phyloP scores from a whole-genome alignment of 2,329 filamentous ascomycete species.

The Catunica adiposa region DNA sequence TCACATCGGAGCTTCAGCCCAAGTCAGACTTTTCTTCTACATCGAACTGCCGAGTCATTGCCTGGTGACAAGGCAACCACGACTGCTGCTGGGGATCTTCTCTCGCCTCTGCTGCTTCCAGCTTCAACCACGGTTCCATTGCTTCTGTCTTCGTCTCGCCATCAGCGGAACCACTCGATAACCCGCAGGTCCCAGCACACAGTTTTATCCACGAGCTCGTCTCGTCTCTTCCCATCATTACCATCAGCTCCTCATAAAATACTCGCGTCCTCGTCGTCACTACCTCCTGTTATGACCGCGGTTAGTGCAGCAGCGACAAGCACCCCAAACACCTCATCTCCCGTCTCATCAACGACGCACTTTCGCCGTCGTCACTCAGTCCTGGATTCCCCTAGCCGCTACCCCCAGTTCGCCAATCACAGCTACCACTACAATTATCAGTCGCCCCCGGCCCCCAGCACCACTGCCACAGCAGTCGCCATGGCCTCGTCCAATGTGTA shows the following conservation, averaged over 20 bases:
- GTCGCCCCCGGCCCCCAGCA: slow-evolving; percentile 7
- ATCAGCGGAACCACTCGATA: not conserved
- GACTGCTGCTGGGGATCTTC: not conserved
- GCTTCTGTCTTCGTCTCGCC: not conserved
- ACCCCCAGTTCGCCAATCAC: too few species aligned
- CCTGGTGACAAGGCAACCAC: not conserved
- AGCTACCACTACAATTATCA: slow-evolving; percentile 1
- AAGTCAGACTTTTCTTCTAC: not conserved
- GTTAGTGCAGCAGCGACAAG: slow-evolving; percentile 2
- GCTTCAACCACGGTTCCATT: not conserved
- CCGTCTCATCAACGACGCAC: slow-evolving; percentile 2
- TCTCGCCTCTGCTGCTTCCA: not conserved
- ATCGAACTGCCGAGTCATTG: not conserved
- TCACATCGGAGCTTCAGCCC: not conserved
- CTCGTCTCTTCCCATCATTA: not conserved
- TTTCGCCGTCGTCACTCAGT: slow-evolving; percentile 12
- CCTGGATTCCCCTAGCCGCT: slow-evolving; percentile 3
- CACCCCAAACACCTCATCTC: too few species aligned
- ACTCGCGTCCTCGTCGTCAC: not conserved
- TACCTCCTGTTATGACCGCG: slow-evolving; percentile 10
- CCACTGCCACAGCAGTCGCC: slow-evolving; percentile 4
- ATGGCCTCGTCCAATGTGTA: slow-evolving; percentile 14
- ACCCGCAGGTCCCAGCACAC: too few species aligned
- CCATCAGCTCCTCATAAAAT: not conserved
- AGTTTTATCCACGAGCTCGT: not conserved